Base-by-base conservation (phyloP, 768 basidiomycete species). In the Phanerochaete sordida region DNA sequence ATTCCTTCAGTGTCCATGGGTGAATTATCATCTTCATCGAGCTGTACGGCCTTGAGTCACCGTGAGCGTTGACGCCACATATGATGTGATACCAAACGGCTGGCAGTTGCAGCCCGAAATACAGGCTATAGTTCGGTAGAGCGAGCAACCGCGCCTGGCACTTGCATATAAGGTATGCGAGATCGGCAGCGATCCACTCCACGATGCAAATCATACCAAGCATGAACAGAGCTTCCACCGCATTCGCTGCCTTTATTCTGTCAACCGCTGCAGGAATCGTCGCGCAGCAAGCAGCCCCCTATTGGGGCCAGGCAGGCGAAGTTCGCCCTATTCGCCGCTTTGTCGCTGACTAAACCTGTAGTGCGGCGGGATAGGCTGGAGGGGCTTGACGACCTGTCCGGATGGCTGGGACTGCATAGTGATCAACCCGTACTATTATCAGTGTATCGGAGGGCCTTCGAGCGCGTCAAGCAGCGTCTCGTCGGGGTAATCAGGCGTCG, bases 311-410 rank as follows among this genome's bases (percentile, higher is more conserved):
- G 66, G 69, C 67, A 39, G 5, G 62, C 56, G 1, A 13, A 6
- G 7, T n/a, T n/a, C n/a, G n/a, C n/a, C n/a, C n/a, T n/a, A n/a
- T n/a, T n/a, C n/a, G n/a, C n/a, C 3, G n/a, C 43, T 1, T 49
- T 49, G 11, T 15, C 3, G 8, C 13, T 31, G 21, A 27, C 12
- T 31, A 30, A 6, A 39, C 13, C 13, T 35, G 2, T 57, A 84
- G 82, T 84, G 83, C 61, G 81, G 82, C 49, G 81, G 82, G 8
- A 74, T 70, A 52, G 80, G 79, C 2, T 84, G 81, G 79, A 68
- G 76, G 7, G 83, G 83, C 13, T 70, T 81, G 9, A 84, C 82
- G 3, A 67, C 70, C 2, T 86, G 83, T 60, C 72, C 76, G 4
- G 69, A 73, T 2, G 82, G 81, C 23, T 79, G 76, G 74, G 69